phyloP scores from a whole-genome alignment of 768 basidiomycete species.

The Symmetrospora coprosmae region DNA sequence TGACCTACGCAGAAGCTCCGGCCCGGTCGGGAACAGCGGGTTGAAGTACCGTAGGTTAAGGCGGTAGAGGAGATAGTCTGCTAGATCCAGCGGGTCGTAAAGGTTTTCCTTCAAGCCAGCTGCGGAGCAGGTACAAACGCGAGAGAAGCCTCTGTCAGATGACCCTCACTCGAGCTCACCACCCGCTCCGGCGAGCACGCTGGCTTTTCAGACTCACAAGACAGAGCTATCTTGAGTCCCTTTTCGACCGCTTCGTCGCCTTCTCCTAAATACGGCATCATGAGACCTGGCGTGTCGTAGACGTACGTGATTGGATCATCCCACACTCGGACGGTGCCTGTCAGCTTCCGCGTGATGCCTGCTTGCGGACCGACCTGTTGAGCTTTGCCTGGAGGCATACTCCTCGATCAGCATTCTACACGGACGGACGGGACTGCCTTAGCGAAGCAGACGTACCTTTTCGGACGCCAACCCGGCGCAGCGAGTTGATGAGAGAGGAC shows the following conservation, averaged over 20 bases:
- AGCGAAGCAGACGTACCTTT: constrained; percentile 52
- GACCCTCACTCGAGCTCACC: too few relatives aligned
- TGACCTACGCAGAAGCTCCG: constrained; percentile 42
- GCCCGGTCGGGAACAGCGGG: not conserved
- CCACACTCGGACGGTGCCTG: constrained; percentile 73
- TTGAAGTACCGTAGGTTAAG: constrained; percentile 47
- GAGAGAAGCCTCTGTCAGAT: too few relatives aligned
- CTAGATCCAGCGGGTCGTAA: constrained; percentile 69
- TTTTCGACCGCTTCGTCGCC: constrained; percentile 76
- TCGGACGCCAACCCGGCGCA: constrained; percentile 69
- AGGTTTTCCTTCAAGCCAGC: constrained; percentile 89
- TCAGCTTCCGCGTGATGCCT: constrained; percentile 74
- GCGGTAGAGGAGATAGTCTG: constrained; percentile 71
- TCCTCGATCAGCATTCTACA: too few relatives aligned
- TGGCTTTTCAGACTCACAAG: constrained; percentile 40
- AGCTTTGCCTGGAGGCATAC: constrained; percentile 59
- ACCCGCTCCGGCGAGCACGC: too few relatives aligned
- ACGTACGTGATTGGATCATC: constrained; percentile 70
- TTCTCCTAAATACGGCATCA: constrained; percentile 82
- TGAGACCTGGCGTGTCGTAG: constrained; percentile 89
- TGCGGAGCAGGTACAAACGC: constrained; percentile 39
- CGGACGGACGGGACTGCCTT: too few relatives aligned
- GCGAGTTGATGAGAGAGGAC: constrained; percentile 78
- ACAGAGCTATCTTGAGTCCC: constrained; percentile 81
- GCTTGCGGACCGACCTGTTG: constrained; percentile 76